These are phyloP conservation scores for Chaetoceros muelleri DNA, from an alignment of 108 stramenopile genomes.

Conservation along the genomic window DNA sequence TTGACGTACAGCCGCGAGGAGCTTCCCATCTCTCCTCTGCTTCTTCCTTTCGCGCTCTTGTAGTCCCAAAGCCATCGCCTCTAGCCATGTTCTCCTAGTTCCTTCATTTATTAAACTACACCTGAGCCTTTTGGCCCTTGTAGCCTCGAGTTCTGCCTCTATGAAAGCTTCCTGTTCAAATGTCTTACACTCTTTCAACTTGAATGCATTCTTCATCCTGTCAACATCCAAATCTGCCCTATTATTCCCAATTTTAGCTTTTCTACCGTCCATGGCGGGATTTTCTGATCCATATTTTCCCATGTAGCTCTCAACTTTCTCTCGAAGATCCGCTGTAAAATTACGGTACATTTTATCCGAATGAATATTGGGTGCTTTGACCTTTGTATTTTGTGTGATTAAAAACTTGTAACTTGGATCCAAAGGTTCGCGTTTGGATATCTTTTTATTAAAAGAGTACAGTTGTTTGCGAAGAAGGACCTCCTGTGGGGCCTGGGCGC, in stretches of 20 bases:
- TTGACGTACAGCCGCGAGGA: conserved; percentile 2
- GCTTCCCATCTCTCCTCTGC: conserved; percentile 14
- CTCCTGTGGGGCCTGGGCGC: too few relatives aligned
- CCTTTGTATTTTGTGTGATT: conserved; percentile 21
- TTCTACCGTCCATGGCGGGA: not conserved
- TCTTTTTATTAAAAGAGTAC: conserved; percentile 15
- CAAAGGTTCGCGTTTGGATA: conserved; percentile 50
- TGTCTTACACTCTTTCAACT: conserved; percentile 66
- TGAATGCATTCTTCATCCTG: conserved; percentile 64
- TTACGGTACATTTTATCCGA: conserved; percentile 36
- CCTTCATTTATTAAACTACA: conserved; percentile 13
- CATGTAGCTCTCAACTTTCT: conserved; percentile 45
- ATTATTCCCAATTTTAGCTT: conserved; percentile 7
- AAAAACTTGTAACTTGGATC: conserved; percentile 69
- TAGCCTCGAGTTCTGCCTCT: conserved; percentile 51
- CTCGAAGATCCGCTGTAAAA: conserved; percentile 38
- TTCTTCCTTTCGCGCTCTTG: conserved; percentile 39
- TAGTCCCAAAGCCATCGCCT: conserved; percentile 53
- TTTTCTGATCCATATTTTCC: conserved; percentile 13
- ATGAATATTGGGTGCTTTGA: conserved; percentile 32
- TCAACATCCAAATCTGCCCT: conserved; percentile 26
- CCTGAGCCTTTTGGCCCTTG: conserved; percentile 26
- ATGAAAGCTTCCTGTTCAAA: conserved; percentile 67
- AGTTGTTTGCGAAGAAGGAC: conserved; percentile 13
- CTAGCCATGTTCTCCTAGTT: conserved; percentile 40